A percentile compares a stretch with the other conserved stretches of the same genome.
Evolutionary conservation across 257 asterid genomes (phyloP).

Genomic region (Solanum paucissectum): DNA sequence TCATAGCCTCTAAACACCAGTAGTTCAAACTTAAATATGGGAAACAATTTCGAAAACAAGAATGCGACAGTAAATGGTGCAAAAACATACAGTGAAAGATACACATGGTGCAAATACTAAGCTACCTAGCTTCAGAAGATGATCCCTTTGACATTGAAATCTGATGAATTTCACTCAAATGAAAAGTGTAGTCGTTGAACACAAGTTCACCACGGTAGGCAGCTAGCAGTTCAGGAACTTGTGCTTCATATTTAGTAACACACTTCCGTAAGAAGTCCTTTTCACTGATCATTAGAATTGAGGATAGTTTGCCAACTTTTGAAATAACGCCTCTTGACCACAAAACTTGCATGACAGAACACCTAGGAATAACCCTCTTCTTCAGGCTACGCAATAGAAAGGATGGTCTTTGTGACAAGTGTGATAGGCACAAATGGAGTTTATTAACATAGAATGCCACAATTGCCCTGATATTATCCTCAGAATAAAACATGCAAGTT

Average conservation of each 20-base stretch:
- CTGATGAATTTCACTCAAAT: background rate
- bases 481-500: background rate
- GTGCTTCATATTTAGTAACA: background rate
- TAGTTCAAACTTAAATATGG: background rate
- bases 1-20: background rate
- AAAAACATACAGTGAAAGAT: background rate
- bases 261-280: background rate
- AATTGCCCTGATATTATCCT: background rate
- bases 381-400: background rate
- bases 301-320: background rate
- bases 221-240: background rate
- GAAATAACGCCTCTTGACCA: background rate
- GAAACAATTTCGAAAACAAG: background rate
- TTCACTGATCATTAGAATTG: background rate
- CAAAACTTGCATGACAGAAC: background rate
- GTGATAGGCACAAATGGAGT: background rate
- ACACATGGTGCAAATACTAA: background rate
- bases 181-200: background rate
- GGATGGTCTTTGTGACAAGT: background rate
- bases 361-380: slow-evolving; percentile 1
- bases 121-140: background rate
- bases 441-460: background rate
- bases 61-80: background rate
- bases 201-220: background rate
- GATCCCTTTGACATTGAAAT: background rate